These are phyloP conservation scores for Hygrophila difformis DNA, from an alignment of 257 asterid species.

Conservation along the genomic window DNA sequence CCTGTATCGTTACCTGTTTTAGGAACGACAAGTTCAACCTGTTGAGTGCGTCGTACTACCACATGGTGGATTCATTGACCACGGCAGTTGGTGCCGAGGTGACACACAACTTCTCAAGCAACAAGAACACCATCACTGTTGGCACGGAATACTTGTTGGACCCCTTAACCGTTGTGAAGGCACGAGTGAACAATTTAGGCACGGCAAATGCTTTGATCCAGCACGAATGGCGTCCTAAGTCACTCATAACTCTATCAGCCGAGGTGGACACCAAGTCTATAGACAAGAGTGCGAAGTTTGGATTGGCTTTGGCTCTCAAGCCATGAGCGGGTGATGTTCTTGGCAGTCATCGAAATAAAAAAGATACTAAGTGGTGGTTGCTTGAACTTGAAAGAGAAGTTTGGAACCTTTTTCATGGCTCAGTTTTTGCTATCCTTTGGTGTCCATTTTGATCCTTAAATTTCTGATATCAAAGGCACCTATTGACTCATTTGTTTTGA, in stretches of 20 bases:
- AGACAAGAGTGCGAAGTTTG: constrained; percentile 51
- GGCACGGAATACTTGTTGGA: constrained; percentile 45
- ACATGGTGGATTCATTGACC: constrained; percentile 33
- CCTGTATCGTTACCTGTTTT: constrained; percentile 6
- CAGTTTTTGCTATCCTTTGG: too few relatives aligned
- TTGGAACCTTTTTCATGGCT: too few relatives aligned
- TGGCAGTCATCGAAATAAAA: too few relatives aligned
- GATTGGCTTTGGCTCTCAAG: constrained; percentile 50
- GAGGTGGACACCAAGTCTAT: constrained; percentile 48
- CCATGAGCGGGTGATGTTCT: constrained; percentile 20
- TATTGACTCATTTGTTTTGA: too few relatives aligned
- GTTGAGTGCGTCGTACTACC: constrained; percentile 45
- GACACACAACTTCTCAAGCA: constrained; percentile 38
- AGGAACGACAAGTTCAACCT: constrained; percentile 52
- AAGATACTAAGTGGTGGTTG: too few relatives aligned
- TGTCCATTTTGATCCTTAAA: too few relatives aligned
- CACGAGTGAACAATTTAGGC: constrained; percentile 41
- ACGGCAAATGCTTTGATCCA: constrained; percentile 50
- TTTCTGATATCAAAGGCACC: too few relatives aligned
- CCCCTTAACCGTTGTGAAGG: constrained; percentile 44
- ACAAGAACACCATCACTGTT: constrained; percentile 38
- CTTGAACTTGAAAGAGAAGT: too few relatives aligned
- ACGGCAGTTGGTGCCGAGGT: constrained; percentile 55
- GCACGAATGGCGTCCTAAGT: constrained; percentile 59
- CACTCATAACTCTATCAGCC: constrained; percentile 38